These are phyloP conservation scores for Sistotremastrum niveocremeum DNA, from an alignment of 768 basidiomycete species.

Conservation along the genomic window DNA sequence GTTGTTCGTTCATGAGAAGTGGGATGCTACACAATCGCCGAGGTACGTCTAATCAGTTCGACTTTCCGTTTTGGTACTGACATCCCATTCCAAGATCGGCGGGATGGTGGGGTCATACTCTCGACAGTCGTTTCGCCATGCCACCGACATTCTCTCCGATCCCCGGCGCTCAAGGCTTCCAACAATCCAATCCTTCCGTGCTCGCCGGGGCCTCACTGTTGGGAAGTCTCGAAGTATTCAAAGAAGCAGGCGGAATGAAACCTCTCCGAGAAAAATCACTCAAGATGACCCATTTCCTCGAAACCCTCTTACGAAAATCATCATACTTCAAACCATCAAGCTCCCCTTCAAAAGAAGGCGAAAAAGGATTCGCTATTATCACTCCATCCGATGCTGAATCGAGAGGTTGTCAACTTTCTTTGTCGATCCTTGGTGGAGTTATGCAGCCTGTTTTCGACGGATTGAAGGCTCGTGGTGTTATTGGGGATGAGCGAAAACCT, in stretches of 20 bases:
- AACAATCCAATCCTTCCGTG: conserved; percentile 89
- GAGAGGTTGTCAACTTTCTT: conserved; percentile 80
- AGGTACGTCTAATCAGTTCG: conserved; percentile 34
- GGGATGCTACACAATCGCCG: conserved; percentile 48
- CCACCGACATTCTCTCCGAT: conserved; percentile 70
- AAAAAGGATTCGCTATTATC: conserved; percentile 75
- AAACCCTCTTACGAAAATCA: conserved; percentile 44
- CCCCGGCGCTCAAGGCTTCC: conserved; percentile 86
- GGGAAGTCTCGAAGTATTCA: conserved; percentile 72
- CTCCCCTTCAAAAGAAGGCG: background rate
- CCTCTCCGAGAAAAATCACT: conserved; percentile 57
- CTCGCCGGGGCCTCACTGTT: conserved; percentile 68
- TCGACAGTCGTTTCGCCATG: conserved; percentile 83
- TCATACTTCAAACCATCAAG: conserved; percentile 43
- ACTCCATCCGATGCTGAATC: conserved; percentile 57
- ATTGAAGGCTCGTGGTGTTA: conserved; percentile 57
- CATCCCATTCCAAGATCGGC: conserved; percentile 41
- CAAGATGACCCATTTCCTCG: conserved; percentile 58
- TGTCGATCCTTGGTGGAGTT: conserved; percentile 60
- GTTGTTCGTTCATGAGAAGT: conserved; percentile 75
- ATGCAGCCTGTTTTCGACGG: conserved; percentile 61
- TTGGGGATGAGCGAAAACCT: conserved; percentile 86
- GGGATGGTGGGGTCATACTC: conserved; percentile 98
- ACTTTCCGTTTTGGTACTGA: background rate
- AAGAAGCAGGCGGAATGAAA: conserved; percentile 61